These are phyloP conservation scores for Pigoraptor vietnamica DNA, from an alignment of 78 protist genomes.

Conservation along the genomic window DNA sequence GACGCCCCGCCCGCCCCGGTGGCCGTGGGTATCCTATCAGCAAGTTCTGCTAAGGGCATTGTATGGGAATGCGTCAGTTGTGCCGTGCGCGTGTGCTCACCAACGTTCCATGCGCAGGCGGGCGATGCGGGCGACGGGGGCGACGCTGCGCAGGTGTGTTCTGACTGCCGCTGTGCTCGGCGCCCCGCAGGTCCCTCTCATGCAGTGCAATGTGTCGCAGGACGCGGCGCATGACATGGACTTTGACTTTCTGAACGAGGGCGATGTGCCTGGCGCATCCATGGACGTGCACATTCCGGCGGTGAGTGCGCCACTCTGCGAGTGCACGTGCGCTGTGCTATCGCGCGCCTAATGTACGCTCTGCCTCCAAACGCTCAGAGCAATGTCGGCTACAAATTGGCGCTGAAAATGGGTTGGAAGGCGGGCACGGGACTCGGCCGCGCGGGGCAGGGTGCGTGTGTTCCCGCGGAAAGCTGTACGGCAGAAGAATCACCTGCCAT, in stretches of 20 bases:
- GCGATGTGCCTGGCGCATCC: neutral
- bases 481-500: too few relatives aligned
- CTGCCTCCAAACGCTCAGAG: neutral
- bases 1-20: too few relatives aligned
- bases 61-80: too few relatives aligned
- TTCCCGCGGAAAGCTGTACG: neutral
- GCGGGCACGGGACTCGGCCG: slow-evolving; percentile 5
- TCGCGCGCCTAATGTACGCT: too few relatives aligned
- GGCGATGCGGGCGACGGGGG: neutral
- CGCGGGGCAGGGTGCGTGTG: neutral
- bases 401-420: slow-evolving; percentile 30
- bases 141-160: neutral
- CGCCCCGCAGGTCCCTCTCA: too few relatives aligned
- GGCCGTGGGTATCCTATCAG: too few relatives aligned
- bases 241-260: neutral
- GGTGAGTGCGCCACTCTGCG: neutral
- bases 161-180: too few relatives aligned
- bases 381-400: slow-evolving; percentile 19
- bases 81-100: too few relatives aligned
- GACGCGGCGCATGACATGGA: neutral
- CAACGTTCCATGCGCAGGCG: neutral
- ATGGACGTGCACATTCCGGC: neutral
- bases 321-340: too few relatives aligned
- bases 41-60: too few relatives aligned
- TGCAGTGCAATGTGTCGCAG: too few relatives aligned